These are phyloP conservation scores for Solanum acaule DNA, from an alignment of 257 asterid species.

Conservation along the genomic window DNA sequence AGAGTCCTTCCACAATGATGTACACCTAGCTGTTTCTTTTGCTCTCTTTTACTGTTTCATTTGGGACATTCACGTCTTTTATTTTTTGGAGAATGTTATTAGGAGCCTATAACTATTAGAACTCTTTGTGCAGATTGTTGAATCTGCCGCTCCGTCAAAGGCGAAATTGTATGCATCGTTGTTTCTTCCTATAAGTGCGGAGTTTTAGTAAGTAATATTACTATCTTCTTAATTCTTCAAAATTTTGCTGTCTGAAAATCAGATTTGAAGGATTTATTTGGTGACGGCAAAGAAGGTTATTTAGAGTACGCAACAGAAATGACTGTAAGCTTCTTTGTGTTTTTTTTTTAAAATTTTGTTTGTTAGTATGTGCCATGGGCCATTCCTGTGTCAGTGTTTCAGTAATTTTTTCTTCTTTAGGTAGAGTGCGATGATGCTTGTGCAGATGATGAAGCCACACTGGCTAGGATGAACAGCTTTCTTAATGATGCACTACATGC, in stretches of 20 bases:
- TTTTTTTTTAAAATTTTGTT: neutral
- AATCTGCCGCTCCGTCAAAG: conserved; percentile 63
- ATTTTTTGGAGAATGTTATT: neutral
- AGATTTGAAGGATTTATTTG: conserved; percentile 67
- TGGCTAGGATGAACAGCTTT: conserved; percentile 51
- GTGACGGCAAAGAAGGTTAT: conserved; percentile 59
- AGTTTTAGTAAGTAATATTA: neutral
- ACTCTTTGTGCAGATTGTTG: conserved; percentile 55
- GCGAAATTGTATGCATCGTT: conserved; percentile 49
- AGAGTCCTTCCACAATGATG: neutral
- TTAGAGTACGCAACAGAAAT: conserved; percentile 76
- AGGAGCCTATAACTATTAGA: neutral
- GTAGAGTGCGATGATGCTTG: conserved; percentile 59
- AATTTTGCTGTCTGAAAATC: conserved; percentile 1
- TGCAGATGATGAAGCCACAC: conserved; percentile 48
- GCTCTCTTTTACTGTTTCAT: neutral
- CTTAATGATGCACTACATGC: conserved; percentile 55
- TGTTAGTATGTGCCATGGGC: neutral
- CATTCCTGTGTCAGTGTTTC: neutral
- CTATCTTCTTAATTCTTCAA: neutral
- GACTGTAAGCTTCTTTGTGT: conserved; percentile 34
- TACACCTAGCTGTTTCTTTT: neutral
- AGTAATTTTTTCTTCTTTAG: conserved; percentile 27
- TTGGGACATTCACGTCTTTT: neutral
- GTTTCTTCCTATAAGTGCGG: neutral